Evolutionary conservation across 192 early-diverging fungal species (phyloP).

Genomic region (Backusella australiensis): DNA sequence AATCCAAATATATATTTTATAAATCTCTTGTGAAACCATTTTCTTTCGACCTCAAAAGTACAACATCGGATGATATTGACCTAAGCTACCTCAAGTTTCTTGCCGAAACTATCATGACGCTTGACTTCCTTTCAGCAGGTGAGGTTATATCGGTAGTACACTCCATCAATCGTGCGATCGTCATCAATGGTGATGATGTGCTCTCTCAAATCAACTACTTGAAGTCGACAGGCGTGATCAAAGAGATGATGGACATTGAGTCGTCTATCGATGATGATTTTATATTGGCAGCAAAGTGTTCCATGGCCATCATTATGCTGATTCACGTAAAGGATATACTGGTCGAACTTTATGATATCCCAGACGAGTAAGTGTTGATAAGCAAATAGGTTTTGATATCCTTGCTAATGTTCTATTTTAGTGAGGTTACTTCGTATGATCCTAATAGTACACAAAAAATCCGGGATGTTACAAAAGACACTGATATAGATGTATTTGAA

Average conservation of each 20-base stretch:
- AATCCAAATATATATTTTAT: constrained; percentile 15
- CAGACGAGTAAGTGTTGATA: constrained; percentile 10
- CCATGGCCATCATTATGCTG: constrained; percentile 8
- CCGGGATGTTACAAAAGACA: neutral
- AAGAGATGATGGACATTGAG: neutral
- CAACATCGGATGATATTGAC: neutral
- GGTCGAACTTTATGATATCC: constrained; percentile 16
- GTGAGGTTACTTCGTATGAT: constrained; percentile 5
- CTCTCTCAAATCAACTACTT: constrained; percentile 45
- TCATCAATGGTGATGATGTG: constrained; percentile 65
- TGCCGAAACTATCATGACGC: constrained; percentile 76
- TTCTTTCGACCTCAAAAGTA: constrained; percentile 14
- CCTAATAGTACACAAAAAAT: neutral
- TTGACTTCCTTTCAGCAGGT: constrained; percentile 79
- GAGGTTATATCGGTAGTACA: constrained; percentile 80
- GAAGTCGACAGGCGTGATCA: constrained; percentile 11
- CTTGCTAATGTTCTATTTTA: neutral
- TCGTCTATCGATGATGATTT: neutral
- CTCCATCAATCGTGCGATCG: constrained; percentile 68
- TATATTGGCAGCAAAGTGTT: neutral
- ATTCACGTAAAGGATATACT: neutral
- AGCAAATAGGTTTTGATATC: neutral
- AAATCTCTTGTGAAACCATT: constrained; percentile 21
- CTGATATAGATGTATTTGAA: neutral
- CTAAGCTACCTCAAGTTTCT: constrained; percentile 69